Percentiles rank a stretch among this genome's conserved stretches.
These are phyloP conservation scores for Tillandsia fasciculata DNA, from an alignment of 176 grass and related monocot genomes.

Conservation along the genomic window DNA sequence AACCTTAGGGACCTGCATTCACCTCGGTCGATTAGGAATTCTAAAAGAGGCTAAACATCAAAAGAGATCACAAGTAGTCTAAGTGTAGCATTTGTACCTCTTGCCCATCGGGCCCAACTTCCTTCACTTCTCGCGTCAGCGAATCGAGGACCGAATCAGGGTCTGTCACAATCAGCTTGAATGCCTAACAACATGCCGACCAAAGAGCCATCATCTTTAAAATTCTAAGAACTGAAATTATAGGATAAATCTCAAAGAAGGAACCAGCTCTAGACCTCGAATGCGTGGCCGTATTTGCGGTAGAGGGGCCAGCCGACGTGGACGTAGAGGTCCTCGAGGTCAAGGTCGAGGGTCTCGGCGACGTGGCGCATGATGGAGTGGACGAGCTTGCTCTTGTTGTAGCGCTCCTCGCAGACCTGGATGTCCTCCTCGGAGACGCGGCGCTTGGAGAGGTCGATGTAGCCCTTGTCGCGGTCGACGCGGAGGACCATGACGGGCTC, in stretches of 20 bases:
- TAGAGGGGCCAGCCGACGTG: conserved; percentile 76
- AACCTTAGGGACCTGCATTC: conserved; percentile 58
- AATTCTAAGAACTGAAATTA: background rate
- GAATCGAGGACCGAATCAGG: conserved; percentile 47
- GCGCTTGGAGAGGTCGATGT: conserved; percentile 93
- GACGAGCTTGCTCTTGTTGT: conserved; percentile 95
- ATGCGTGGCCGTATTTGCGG: conserved; percentile 84
- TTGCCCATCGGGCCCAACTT: conserved; percentile 48
- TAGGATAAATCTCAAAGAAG: background rate
- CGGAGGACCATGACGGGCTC: conserved; percentile 94
- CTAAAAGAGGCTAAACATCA: background rate
- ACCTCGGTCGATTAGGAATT: background rate
- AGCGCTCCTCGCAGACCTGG: conserved; percentile 66
- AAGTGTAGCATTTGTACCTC: conserved; percentile 28
- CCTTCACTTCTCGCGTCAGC: conserved; percentile 46
- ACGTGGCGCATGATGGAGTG: conserved; percentile 99
- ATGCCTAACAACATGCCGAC: conserved; percentile 28
- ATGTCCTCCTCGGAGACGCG: conserved; percentile 91
- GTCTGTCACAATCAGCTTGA: conserved; percentile 61
- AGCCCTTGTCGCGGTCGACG: conserved; percentile 89
- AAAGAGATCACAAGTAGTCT: background rate
- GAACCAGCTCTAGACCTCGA: conserved; percentile 23
- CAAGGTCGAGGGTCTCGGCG: conserved; percentile 74
- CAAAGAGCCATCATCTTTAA: background rate
- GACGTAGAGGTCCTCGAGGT: conserved; percentile 77